Conservation (phyloP, 2,329 filamentous ascomycete genomes). For the Cercospora zeae-maydis region DNA sequence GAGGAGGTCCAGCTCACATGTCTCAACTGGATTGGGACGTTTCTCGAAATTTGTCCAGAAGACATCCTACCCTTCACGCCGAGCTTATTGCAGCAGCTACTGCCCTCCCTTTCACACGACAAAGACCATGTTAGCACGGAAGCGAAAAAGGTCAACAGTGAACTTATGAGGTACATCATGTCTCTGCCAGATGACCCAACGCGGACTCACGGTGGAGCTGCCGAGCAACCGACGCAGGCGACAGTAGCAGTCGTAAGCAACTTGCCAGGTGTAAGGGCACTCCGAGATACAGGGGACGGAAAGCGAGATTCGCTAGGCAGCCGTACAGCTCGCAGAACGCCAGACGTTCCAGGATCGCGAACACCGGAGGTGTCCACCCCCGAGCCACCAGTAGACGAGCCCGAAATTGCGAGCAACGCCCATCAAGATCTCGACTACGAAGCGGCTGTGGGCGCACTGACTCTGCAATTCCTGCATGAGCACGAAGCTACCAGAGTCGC, state of each 20-base stretch:
- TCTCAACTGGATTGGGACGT: constrained; percentile 90
- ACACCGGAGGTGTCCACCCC: constrained; percentile 32
- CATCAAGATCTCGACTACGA: constrained; percentile 65
- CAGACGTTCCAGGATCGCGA: constrained; percentile 26
- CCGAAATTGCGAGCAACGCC: constrained; percentile 12
- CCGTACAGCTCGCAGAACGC: constrained; percentile 23
- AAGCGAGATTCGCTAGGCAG: constrained; percentile 24
- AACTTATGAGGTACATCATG: constrained; percentile 90
- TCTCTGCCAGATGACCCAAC: constrained; percentile 67
- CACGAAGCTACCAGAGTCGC: constrained; percentile 94
- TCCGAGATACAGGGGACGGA: constrained; percentile 13
- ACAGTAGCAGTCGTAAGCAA: not conserved
- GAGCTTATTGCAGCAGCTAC: constrained; percentile 81
- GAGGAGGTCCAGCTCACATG: constrained; percentile 90
- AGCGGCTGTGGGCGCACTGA: constrained; percentile 88
- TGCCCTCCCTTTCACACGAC: constrained; percentile 89
- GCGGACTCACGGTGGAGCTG: constrained; percentile 32
- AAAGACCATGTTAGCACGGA: constrained; percentile 86
- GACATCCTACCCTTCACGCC: constrained; percentile 95
- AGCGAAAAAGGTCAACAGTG: constrained; percentile 82
- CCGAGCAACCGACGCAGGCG: constrained; percentile 9
- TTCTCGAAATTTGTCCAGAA: constrained; percentile 95
- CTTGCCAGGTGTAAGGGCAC: not conserved
- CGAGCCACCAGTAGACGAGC: constrained; percentile 25
- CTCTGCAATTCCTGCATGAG: constrained; percentile 89